Evolutionary conservation across 176 grass and related monocot species (phyloP), one percentile per base, ranked within the genome.

Genomic region (Cymbopogon citratus): DNA sequence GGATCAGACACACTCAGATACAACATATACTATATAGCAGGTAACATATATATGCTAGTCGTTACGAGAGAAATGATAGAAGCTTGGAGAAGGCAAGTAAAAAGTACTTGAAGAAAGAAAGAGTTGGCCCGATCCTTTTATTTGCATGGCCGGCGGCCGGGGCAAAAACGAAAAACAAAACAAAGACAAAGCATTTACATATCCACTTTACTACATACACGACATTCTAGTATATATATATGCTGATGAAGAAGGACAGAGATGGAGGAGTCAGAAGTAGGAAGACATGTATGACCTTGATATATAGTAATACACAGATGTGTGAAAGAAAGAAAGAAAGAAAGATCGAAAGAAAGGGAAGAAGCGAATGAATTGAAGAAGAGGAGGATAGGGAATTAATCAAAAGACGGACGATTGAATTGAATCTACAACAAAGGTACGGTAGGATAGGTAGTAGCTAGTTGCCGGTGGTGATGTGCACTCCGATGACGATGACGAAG

Each of bases 401-500:
- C 4, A 48, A 48, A 48, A 15, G 46, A 49, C 15, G 14, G 46
- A 49, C 15, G 14, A 49, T 49, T 14, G 4, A 12, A 51, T 18
- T 49, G 15, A 49, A 49, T 49, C 46, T 49, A 18, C 48, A 51
- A 51, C 48, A 19, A 19, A 51, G 48, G 16, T 51, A n/a, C n/a
- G 48, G 48, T 49, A n/a, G n/a, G 46, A 51, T 48, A 21, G 51
- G 1, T 49, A 16, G 45, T 6, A 48, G 6, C 44, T 38, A 69
- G 31, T 63, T 64, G 23, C 11, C 69, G 24, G 87, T 89, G 63
- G 87, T 85, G 87, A 89, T 89, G 81, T 89, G 81, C 18, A 89
- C 81, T 35, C 87, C 87, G 70, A 90, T 75, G 72, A 86, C 84
- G 68, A 90, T 79, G 80, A 90, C 63, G 54, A 90, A 90, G 80